Conservation (phyloP, 164 flowering plant genomes). For the Nelumbo lutea region DNA sequence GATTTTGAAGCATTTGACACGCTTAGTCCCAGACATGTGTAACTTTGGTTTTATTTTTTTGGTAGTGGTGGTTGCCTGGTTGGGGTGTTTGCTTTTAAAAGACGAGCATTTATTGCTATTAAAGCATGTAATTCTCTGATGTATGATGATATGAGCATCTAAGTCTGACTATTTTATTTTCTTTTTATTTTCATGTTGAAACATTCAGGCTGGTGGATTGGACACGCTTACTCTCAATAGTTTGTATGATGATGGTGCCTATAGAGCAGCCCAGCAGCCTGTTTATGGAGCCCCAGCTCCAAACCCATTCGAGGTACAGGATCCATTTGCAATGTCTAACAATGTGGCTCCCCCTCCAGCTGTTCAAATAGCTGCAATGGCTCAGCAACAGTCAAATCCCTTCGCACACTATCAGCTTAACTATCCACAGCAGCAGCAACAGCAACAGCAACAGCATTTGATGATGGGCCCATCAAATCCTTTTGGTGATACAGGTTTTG, state of each 20-base stretch:
- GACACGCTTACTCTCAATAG: conserved; percentile 80
- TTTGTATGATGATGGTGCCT: conserved; percentile 82
- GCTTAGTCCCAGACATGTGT: no score
- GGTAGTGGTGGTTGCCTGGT: no score
- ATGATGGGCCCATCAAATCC: conserved; percentile 63
- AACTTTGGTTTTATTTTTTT: no score
- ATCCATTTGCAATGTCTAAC: conserved; percentile 78
- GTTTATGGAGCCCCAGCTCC: conserved; percentile 75
- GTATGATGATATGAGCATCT: not conserved
- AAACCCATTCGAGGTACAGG: conserved; percentile 85
- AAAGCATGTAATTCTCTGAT: not conserved
- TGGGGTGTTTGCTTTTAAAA: no score
- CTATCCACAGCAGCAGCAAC: conserved; percentile 29
- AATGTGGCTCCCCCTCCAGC: conserved; percentile 48
- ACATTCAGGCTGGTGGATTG: conserved; percentile 88
- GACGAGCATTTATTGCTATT: not conserved
- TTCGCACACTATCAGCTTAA: conserved; percentile 57
- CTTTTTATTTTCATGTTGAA: not conserved
- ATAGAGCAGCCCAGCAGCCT: conserved; percentile 78
- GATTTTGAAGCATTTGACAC: no score
- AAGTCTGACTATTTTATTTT: not conserved
- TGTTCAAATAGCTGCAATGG: conserved; percentile 69
- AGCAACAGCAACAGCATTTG: conserved; percentile 36
- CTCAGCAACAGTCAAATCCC: conserved; percentile 68
- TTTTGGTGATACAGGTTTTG: conserved; percentile 74